phyloP scores from a whole-genome alignment of 2,329 filamentous ascomycete species.

The Paecilomyces sp. region DNA sequence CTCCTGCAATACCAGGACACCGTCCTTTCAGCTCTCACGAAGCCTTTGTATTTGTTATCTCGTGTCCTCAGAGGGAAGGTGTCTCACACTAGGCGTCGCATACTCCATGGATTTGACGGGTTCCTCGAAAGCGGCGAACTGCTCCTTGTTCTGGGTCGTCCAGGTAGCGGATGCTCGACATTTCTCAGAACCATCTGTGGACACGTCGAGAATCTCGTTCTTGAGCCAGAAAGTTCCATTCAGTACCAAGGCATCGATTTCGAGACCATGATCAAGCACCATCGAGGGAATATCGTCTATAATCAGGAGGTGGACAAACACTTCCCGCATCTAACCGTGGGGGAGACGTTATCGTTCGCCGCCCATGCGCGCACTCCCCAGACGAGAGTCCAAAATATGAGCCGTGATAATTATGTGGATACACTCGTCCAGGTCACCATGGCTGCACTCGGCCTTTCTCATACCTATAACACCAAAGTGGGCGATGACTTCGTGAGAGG shows the following conservation, averaged over 20 bases:
- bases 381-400: constrained; percentile 32
- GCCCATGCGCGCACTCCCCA: constrained; percentile 55
- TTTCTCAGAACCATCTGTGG: constrained; percentile 76
- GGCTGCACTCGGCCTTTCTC: constrained; percentile 39
- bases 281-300: constrained; percentile 81
- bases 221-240: constrained; percentile 63
- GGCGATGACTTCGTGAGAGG: constrained; percentile 54
- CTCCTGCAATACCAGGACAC: constrained; percentile 18
- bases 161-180: constrained; percentile 58
- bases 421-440: constrained; percentile 41
- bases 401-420: constrained; percentile 35
- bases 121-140: constrained; percentile 52
- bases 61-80: neutral
- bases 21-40: constrained; percentile 12
- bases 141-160: constrained; percentile 49
- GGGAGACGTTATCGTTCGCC: constrained; percentile 72
- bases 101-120: constrained; percentile 39
- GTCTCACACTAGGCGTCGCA: neutral
- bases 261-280: constrained; percentile 58
- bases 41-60: constrained; percentile 16
- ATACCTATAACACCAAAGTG: constrained; percentile 45
- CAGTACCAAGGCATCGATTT: constrained; percentile 57
- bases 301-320: constrained; percentile 79
- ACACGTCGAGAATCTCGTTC: constrained; percentile 68
- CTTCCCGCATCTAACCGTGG: constrained; percentile 70